Conservation (phyloP, 2,329 filamentous ascomycete species). For the Leptographium lundbergii region DNA sequence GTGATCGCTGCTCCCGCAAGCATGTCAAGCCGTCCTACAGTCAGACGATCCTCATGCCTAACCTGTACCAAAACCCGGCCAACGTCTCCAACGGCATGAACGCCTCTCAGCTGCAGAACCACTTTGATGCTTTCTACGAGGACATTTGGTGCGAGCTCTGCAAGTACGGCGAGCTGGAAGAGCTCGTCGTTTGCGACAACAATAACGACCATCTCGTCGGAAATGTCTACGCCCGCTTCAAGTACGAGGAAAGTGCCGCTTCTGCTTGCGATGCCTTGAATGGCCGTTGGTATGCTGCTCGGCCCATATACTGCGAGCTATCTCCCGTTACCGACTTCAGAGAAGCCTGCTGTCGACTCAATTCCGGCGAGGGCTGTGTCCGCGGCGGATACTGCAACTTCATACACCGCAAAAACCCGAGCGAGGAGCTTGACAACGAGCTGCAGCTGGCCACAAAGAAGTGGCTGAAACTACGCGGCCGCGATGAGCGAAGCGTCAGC, state of each 20-base stretch:
- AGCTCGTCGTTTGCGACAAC: slow-evolving; percentile 97
- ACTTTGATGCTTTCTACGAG: slow-evolving; percentile 99
- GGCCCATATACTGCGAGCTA: slow-evolving; percentile 96
- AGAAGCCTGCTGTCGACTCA: slow-evolving; percentile 91
- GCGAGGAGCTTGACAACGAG: slow-evolving; percentile 77
- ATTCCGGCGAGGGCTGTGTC: slow-evolving; percentile 89
- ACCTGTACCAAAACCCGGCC: slow-evolving; percentile 97
- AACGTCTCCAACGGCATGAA: slow-evolving; percentile 98
- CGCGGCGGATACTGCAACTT: slow-evolving; percentile 98
- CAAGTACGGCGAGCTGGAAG: slow-evolving; percentile 95
- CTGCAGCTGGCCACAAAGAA: slow-evolving; percentile 86
- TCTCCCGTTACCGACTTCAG: slow-evolving; percentile 95
- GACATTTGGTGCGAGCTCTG: slow-evolving; percentile 99
- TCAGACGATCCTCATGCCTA: slow-evolving; percentile 94
- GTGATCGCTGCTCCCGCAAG: slow-evolving; percentile 94
- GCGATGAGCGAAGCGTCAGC: slow-evolving; percentile 70
- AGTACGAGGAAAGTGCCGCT: slow-evolving; percentile 96
- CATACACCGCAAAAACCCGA: slow-evolving; percentile 94
- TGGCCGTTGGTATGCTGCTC: slow-evolving; percentile 88
- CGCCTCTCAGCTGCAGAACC: slow-evolving; percentile 87
- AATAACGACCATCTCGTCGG: slow-evolving; percentile 99
- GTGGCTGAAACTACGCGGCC: slow-evolving; percentile 76
- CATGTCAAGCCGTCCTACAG: slow-evolving; percentile 98
- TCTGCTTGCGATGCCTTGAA: slow-evolving; percentile 90
- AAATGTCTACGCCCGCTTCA: slow-evolving; percentile 98